Evolutionary conservation across 345 rosid species (phyloP).

Genomic region (Erucastrum elatum): DNA sequence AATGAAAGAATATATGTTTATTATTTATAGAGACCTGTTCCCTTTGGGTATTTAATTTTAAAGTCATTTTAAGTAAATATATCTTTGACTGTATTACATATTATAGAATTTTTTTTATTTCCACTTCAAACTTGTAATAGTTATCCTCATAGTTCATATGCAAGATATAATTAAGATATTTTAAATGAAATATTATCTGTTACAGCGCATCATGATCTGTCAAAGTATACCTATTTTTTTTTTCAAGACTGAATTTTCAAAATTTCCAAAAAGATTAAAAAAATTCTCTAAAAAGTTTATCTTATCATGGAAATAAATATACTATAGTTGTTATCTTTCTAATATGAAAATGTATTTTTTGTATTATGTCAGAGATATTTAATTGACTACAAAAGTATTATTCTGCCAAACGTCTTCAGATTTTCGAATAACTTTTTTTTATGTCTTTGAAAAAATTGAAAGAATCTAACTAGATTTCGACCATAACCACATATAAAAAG

Average conservation of each 20-base stretch:
- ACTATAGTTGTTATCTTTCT: too few species aligned
- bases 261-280: background rate
- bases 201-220: background rate
- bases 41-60: background rate
- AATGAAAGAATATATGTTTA: background rate
- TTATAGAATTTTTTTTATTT: background rate
- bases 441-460: too few species aligned
- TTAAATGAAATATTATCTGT: background rate
- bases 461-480: too few species aligned
- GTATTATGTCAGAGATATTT: too few species aligned
- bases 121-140: background rate
- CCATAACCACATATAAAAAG: too few species aligned
- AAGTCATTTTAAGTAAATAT: background rate
- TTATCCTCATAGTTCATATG: background rate
- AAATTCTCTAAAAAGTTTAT: too few species aligned
- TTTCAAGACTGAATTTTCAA: background rate
- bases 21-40: constrained; percentile 11
- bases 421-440: too few species aligned
- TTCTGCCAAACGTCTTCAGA: too few species aligned
- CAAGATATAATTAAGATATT: background rate
- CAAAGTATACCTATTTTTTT: background rate
- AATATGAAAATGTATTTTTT: too few species aligned
- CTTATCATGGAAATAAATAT: too few species aligned
- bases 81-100: background rate
- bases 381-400: too few species aligned